Evolutionary conservation across 345 rosid species (phyloP), one percentile per base, ranked within the genome.

Genomic region (Eucalyptus sp.): DNA sequence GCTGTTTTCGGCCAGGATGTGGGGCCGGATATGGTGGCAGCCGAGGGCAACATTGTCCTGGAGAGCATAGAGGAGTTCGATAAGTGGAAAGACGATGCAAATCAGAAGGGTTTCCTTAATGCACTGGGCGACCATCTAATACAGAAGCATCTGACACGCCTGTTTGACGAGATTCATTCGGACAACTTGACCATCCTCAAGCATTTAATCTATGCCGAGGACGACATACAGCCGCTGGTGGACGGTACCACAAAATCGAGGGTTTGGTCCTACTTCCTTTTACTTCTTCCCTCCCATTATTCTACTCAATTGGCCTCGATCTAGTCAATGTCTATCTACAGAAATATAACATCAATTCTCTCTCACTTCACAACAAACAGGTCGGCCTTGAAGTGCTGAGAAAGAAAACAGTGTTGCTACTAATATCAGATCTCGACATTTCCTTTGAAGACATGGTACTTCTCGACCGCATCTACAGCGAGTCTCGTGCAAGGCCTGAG

Each of bases 151-250:
- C 24, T 94, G 24, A 50, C 89, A 7, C 92, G 88, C 68, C 91
- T 93, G 10, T 90, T 94, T 5, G 92, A 93, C 24, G 24, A 18
- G 56, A 52, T 18, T 52, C 56, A 52, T 52, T 52, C 18, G 20
- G 95, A 94, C 89, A 94, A 93, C 91, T 86, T 91, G 89, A 91
- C 86, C 92, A 90, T 91, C 44, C 92, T 94, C 66, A 89, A 48
- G 90, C 93, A 91, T 68, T 71, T 94, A 86, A 92, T 93, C 87
- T 88, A 80, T 64, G 89, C 90, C 54, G 89, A 91, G 84, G 94
- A 94, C 49, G 94, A 94, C 88, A 90, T 88, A 25, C 90, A 52
- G 20, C 94, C 94, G 66, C 92, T 94, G 18, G 16, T 52, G 58
- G 91, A 94, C 37, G 92, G 94, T 46, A 37, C 89, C 81, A 56